Evolutionary conservation across 2,329 filamentous ascomycete genomes (phyloP), one percentile per base, ranked within the genome.

Genomic region (Elsinoe necatrix): DNA sequence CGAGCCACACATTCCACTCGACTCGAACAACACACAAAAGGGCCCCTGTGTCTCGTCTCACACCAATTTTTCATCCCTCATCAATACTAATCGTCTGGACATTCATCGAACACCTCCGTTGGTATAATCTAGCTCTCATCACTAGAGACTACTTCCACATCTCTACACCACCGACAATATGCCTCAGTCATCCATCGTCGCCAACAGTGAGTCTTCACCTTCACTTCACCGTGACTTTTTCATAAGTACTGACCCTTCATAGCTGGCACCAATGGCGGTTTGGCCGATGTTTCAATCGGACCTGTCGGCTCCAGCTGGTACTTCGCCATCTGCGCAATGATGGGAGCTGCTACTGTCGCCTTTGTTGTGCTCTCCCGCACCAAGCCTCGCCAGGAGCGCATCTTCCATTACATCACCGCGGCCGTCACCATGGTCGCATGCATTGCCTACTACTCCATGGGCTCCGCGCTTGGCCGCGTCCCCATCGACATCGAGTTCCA

Each of bases 381-480:
- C n/a, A 81, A 80, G 65, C 77, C 77, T 3, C 76, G 80, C 45
- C 67, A 71, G 12, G 73, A 83, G 54, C 79, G 82, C 20, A 66
- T 84, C 48, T 85, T 85, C 70, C 80, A 85, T 70, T 84, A 84
- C 72, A 80, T 85, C 64, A 82, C 80, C 1, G 78, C 80, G 1
- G 69, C 70, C 9, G 78, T 84, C 58, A 79, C 79, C 27, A 74
- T 82, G 57, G 77, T 82, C 6, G 80, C 82, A 1, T 73, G 77
- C 37, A 81, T 86, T 61, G 75, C 82, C 12, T 85, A 86, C 71
- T 86, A 82, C 70, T 75, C 78, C 61, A 84, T 86, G 81, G 83
- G 76, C n/a, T 80, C 81, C 8, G 82, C 84, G 63, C 72, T 86
- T 1, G 83, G 83, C 31, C 83, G 80, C 68, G 77, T 79, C 1